Conservation (phyloP, 345 rosid genomes). For the Citrus australasica region DNA sequence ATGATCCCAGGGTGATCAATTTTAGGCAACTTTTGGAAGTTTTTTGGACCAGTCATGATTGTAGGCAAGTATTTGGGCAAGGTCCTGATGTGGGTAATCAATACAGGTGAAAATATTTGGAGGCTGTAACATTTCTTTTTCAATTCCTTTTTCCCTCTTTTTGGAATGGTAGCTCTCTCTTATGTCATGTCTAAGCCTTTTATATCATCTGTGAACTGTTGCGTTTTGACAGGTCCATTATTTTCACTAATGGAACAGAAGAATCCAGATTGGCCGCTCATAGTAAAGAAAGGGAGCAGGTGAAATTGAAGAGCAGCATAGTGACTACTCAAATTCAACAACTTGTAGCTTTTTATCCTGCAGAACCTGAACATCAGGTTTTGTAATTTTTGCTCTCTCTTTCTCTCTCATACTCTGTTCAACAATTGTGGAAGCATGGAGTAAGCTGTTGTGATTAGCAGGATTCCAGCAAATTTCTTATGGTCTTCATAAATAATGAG, state of each 20-base stretch:
- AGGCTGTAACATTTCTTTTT: background rate
- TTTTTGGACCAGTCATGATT: slow-evolving; percentile 92
- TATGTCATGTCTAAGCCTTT: background rate
- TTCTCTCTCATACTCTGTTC: background rate
- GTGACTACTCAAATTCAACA: slow-evolving; percentile 86
- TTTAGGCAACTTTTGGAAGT: slow-evolving; percentile 78
- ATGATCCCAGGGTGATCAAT: slow-evolving; percentile 61
- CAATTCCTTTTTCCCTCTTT: background rate
- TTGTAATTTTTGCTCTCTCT: background rate
- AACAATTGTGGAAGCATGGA: background rate
- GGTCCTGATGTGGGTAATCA: slow-evolving; percentile 97
- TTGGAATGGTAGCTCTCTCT: background rate
- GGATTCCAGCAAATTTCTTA: background rate
- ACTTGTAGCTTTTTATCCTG: slow-evolving; percentile 61
- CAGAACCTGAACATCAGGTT: slow-evolving; percentile 97
- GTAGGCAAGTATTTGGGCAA: slow-evolving; percentile 89
- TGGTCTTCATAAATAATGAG: background rate
- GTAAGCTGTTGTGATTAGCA: background rate
- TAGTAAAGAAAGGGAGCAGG: slow-evolving; percentile 86
- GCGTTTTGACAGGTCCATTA: slow-evolving; percentile 53
- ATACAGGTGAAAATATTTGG: slow-evolving; percentile 53
- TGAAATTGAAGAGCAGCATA: slow-evolving; percentile 58
- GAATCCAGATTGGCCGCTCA: slow-evolving; percentile 67
- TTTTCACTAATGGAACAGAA: slow-evolving; percentile 81
- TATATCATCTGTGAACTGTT: background rate